These are phyloP conservation scores for Phyllostachys edulis DNA, from an alignment of 176 grass and related monocot genomes.

Conservation along the genomic window DNA sequence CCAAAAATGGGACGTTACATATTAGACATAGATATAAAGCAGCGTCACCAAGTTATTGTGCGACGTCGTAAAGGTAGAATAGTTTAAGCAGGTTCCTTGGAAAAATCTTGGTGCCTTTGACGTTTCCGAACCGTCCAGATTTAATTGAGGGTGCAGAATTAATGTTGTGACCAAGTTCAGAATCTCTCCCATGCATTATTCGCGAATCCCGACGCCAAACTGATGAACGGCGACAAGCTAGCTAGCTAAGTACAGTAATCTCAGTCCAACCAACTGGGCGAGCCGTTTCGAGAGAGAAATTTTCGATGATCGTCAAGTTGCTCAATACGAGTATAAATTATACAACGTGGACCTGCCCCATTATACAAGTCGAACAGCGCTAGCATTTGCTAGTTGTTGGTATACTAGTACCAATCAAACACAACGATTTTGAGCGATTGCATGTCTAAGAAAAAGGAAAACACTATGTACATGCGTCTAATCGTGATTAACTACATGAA, in stretches of 20 bases:
- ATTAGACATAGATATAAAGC: too few species aligned
- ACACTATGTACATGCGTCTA: not conserved
- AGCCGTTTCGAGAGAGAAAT: not conserved
- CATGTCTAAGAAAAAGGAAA: not conserved
- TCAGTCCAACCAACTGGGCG: not conserved
- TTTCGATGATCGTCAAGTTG: not conserved
- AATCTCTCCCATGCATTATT: not conserved
- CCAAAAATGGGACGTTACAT: too few species aligned
- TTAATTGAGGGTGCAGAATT: not conserved
- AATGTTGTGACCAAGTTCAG: not conserved
- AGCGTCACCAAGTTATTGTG: too few species aligned
- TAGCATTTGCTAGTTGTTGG: not conserved
- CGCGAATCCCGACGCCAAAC: not conserved
- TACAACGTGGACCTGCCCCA: not conserved
- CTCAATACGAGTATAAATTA: not conserved
- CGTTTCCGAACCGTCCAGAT: not conserved
- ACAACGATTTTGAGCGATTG: too few species aligned
- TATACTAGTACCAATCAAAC: too few species aligned
- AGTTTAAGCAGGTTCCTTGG: too few species aligned
- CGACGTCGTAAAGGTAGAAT: too few species aligned
- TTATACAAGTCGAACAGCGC: not conserved
- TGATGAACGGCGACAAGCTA: not conserved
- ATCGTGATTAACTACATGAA: not conserved
- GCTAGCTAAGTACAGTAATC: not conserved
- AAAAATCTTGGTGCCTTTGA: not conserved